Evolutionary conservation across 345 rosid species (phyloP), one percentile per base, ranked within the genome.

Genomic region (Dipteronia dyeriana): DNA sequence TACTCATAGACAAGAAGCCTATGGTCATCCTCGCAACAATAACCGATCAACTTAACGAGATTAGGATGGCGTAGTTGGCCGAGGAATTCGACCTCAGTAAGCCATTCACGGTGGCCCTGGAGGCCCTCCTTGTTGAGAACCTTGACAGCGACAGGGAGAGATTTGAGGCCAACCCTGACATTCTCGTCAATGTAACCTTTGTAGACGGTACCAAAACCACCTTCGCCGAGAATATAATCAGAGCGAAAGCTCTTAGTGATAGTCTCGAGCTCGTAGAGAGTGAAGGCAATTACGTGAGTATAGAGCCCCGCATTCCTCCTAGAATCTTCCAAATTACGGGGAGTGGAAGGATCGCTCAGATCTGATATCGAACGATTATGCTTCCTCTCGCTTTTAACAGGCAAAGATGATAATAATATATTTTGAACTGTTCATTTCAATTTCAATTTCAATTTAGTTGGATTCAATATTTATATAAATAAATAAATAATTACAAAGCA

Each of bases 21-120:
- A 78, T 96, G 98, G 73, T 96, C 99, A n/a, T 89, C 63, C 26
- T 59, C 63, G 12, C 63, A 59, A 59, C 63, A 59, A 20, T 59
- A 59, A 16, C 63, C 63, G 8, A 59, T 59, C 63, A 59, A 59
- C 20, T 59, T 59, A 20, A 59, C 63, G 4, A 59, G 26, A 20
- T 59, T 59, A n/a, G 63, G 63, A 59, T 59, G 63, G 98, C 99
- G 78, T 94, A 94, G 98, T 84, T 96, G 95, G 26, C 98, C 98
- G 1, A 96, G 92, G 86, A 88, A 85, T 77, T 83, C 80, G 70
- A 90, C 88, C 59, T 85, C 87, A 7, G 91, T 88, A 79, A 92
- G 98, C 99, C 99, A 96, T 82, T 95, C 99, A 34, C 97, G 97
- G 83, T 93, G 97, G 61, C 99, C 99, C 82, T 95, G 99, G 79